phyloP scores from a whole-genome alignment of 2,329 filamentous ascomycete species.

The Colletotrichum spinosum region DNA sequence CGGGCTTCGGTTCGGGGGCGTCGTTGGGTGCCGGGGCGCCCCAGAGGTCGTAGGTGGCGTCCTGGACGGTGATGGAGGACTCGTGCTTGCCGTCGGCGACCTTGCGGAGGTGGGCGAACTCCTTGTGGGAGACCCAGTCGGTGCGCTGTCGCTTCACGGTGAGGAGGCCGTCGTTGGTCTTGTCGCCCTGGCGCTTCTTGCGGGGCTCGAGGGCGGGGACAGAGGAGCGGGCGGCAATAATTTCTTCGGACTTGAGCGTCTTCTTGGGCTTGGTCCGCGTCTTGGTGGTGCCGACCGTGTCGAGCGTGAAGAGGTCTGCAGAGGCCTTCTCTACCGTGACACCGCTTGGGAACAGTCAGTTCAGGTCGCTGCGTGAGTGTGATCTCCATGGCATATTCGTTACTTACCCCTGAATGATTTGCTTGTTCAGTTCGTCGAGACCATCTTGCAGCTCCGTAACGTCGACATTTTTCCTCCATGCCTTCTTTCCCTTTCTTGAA shows the following conservation, averaged over 20 bases:
- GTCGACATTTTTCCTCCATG: slow-evolving; percentile 98
- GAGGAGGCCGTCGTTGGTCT: slow-evolving; percentile 79
- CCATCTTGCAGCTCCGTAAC: slow-evolving; percentile 87
- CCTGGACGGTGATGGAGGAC: slow-evolving; percentile 65
- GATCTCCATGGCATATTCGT: no score
- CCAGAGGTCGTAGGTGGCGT: slow-evolving; percentile 86
- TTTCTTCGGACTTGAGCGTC: slow-evolving; percentile 89
- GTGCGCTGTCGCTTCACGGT: slow-evolving; percentile 80
- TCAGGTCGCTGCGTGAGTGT: no score
- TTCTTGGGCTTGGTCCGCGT: slow-evolving; percentile 78
- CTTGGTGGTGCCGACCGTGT: slow-evolving; percentile 76
- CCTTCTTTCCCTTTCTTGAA: slow-evolving; percentile 97
- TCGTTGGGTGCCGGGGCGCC: slow-evolving; percentile 57
- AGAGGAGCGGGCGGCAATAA: slow-evolving; percentile 85
- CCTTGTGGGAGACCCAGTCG: slow-evolving; percentile 86
- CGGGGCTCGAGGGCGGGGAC: slow-evolving; percentile 82
- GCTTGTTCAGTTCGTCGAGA: slow-evolving; percentile 84
- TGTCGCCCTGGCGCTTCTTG: slow-evolving; percentile 70
- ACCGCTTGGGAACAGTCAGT: slow-evolving; percentile 67
- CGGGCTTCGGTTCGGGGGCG: slow-evolving; percentile 48
- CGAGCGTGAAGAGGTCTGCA: slow-evolving; percentile 86
- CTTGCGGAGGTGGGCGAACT: slow-evolving; percentile 80
- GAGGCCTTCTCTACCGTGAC: slow-evolving; percentile 86
- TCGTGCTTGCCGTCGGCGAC: slow-evolving; percentile 80
- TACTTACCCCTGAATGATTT: slow-evolving; percentile 87